Evolutionary conservation across 805 yeast species (phyloP).

Genomic region (Sporopachydermia lactativora): DNA sequence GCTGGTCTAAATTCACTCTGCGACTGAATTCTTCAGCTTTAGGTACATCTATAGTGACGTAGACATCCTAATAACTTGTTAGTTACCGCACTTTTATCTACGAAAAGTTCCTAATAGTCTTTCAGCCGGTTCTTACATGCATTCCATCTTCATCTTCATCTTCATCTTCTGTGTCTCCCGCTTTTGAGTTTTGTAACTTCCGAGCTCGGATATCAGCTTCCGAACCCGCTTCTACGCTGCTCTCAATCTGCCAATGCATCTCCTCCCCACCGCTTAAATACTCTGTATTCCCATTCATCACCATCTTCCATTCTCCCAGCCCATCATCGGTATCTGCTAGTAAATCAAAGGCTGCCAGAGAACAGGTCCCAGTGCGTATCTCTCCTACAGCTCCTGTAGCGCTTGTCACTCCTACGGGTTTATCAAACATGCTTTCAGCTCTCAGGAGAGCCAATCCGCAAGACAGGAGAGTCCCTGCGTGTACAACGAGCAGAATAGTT

Average conservation of each 20-base stretch:
- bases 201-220: conserved; percentile 67
- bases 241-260: conserved; percentile 61
- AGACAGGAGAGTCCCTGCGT: conserved; percentile 88
- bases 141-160: conserved; percentile 5
- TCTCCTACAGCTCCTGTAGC: conserved; percentile 27
- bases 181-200: conserved; percentile 14
- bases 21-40: conserved; percentile 7
- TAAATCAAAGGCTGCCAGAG: conserved; percentile 48
- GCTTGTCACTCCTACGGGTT: conserved; percentile 8
- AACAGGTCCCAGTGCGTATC: conserved; percentile 72
- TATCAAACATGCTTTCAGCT: conserved; percentile 34
- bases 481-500: conserved; percentile 63
- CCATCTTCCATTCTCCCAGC: conserved; percentile 39
- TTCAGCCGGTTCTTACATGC: conserved; percentile 7
- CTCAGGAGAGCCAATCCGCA: conserved; percentile 66
- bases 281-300: conserved; percentile 59
- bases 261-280: conserved; percentile 73
- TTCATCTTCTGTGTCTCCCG: conserved; percentile 8
- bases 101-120: conserved; percentile 2
- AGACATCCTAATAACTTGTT: conserved; percentile 22
- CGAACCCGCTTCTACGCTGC: conserved; percentile 76
- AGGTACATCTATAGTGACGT: conserved; percentile 36
- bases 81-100: not conserved
- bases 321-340: conserved; percentile 11
- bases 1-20: not conserved